These are phyloP conservation scores for Vicia sativa DNA, from an alignment of 306 rosid genomes.

Conservation along the genomic window DNA sequence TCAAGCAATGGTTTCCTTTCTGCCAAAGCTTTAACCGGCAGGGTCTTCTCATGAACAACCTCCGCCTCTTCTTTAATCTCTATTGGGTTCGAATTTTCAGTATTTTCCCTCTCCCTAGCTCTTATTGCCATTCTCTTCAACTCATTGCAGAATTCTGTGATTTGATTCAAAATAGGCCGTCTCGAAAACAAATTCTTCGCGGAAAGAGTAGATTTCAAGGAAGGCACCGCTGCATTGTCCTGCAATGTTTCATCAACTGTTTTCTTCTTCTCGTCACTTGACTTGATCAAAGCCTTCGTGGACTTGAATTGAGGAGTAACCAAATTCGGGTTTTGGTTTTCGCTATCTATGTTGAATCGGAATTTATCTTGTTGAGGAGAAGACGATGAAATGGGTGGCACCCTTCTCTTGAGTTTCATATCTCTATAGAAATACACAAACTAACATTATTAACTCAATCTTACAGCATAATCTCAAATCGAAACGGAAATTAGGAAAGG, in stretches of 20 bases:
- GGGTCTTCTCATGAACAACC: conserved; percentile 41
- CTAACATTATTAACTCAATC: neutral
- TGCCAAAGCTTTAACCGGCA: conserved; percentile 40
- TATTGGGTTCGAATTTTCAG: conserved; percentile 36
- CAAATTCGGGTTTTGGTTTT: conserved; percentile 76
- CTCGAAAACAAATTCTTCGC: conserved; percentile 74
- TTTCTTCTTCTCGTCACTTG: conserved; percentile 72
- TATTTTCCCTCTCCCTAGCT: conserved; percentile 63
- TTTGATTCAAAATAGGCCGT: conserved; percentile 80
- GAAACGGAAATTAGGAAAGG: conserved; percentile 19
- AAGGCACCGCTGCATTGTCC: conserved; percentile 46
- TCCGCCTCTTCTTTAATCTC: conserved; percentile 43
- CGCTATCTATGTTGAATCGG: conserved; percentile 57
- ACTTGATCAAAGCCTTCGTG: conserved; percentile 63
- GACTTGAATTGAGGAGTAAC: conserved; percentile 58
- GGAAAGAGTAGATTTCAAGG: conserved; percentile 75
- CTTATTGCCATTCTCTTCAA: conserved; percentile 68
- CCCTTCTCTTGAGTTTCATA: conserved; percentile 72
- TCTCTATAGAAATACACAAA: conserved; percentile 50
- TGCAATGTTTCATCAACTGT: conserved; percentile 40
- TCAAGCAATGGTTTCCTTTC: conserved; percentile 66
- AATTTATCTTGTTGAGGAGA: conserved; percentile 52
- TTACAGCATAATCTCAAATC: conserved; percentile 5
- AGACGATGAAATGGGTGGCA: conserved; percentile 48
- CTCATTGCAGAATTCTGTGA: conserved; percentile 86